Evolutionary conservation across 345 rosid genomes (phyloP), one percentile per base, ranked within the genome.

Genomic region (Eucalyptus regnans): DNA sequence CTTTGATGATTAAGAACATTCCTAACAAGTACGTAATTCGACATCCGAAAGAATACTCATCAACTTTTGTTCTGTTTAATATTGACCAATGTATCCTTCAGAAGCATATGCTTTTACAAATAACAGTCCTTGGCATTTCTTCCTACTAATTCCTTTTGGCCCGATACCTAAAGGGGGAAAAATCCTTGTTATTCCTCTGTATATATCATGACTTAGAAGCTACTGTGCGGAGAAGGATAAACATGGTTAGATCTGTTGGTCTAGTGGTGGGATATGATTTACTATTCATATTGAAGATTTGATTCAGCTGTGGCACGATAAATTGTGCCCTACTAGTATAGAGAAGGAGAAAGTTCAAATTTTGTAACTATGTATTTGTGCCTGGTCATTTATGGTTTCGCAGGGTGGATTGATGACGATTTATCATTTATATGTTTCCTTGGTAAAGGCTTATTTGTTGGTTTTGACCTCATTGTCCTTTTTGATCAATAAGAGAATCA

Each of bases 1-100:
- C 97, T 10, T 93, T 96, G 58, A 96, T 95, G 97, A 92, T 96
- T 89, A 96, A 95, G 95, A 96, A 95, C 87, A 96, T 96, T 90
- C 97, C 97, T 50, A 96, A 96, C 94, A 96, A 96, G 96, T 96
- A 94, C 12, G 93, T 88, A 83, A 20, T 88, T 51, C 50, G 15
- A 49, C 54, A 50, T 76, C 90, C 66, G 23, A 60, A n/a, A 76
- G 83, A 41, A 37, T 62, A 58, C 46, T 89, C 81, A 64, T 88
- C 56, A 23, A 27, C 83, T 76, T 76, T 76, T 76, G 46, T 76
- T 76, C 83, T 76, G 83, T 76, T 76, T 37, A 22, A 41, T 41
- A 6, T 76, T 76, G 84, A 76, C 23, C 48, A 20, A 41, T 41
- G 29, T 52, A 20, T 87, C 25, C 79, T 43, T 54, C 10, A 66